Conservation (phyloP, 139 green algal species). For the Chlorella vulgaris region DNA sequence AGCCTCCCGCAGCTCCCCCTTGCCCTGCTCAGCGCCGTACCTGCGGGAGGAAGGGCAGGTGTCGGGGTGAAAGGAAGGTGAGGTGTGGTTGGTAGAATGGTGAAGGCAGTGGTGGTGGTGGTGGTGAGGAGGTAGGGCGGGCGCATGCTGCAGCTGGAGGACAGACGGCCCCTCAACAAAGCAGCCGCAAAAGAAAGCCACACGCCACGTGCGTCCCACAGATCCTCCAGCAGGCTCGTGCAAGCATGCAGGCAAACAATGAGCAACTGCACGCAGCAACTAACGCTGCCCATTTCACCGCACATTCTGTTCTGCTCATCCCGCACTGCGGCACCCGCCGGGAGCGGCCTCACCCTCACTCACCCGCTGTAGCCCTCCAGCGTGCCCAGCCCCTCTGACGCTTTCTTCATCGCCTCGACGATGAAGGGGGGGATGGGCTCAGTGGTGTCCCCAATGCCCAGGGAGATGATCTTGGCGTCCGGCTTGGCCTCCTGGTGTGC, state of each 20-base stretch:
- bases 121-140: too few species aligned
- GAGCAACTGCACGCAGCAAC: too few species aligned
- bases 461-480: conserved; percentile 96
- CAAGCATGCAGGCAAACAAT: too few species aligned
- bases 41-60: conserved; percentile 41
- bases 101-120: too few species aligned
- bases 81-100: too few species aligned
- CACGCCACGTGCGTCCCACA: too few species aligned
- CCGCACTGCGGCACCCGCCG: background rate
- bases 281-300: too few species aligned
- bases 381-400: conserved; percentile 84
- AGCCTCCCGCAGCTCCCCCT: conserved; percentile 75
- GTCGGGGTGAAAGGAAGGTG: background rate
- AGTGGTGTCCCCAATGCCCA: conserved; percentile 99
- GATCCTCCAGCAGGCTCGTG: too few species aligned
- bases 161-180: too few species aligned
- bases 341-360: background rate
- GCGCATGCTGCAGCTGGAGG: too few species aligned
- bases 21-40: conserved; percentile 97
- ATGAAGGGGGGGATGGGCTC: conserved; percentile 94
- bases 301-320: too few species aligned
- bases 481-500: conserved; percentile 91
- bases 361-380: conserved; percentile 94
- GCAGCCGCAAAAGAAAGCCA: too few species aligned
- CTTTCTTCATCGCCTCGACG: conserved; percentile 82